Evolutionary conservation across 352 stramenopile species (phyloP), one percentile per base, ranked within the genome.

Genomic region (Pythium volutum): DNA sequence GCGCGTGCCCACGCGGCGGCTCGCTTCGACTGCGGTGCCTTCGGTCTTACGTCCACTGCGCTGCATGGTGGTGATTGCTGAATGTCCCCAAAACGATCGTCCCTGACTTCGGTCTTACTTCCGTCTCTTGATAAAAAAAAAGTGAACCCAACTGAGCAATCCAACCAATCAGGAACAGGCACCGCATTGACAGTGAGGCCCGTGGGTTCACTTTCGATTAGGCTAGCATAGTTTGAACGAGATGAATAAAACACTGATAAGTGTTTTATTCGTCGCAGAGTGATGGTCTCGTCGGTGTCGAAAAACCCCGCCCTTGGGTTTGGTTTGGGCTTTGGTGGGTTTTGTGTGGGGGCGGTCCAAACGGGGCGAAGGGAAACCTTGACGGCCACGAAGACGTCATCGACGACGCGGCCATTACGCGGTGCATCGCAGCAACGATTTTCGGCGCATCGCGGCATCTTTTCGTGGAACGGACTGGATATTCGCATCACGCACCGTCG

Each of bases 321-420:
- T 51, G 25, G 53, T 50, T n/a, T n/a, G n/a, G n/a, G n/a, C n/a
- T n/a, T n/a, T n/a, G n/a, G n/a, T n/a, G 56, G 45, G 36, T 56
- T 22, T 29, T 29, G 31, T 34, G 48, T n/a, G 43, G 42, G 45
- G 33, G 33, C 22, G 36, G 31, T 23, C 25, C 27, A 47, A 26
- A 47, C 31, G 31, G 36, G 31, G 39, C 2, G 39, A 59, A 53
- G 51, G 51, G 59, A 66, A 66, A 66, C 59, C 59, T 56, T 53
- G 42, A 15, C 6, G 55, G 25, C 22, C 25, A 29, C 11, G 20
- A 38, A 45, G 47, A 59, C 38, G 58, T 26, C 29, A 36, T 20
- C 16, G 39, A 23, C 48, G 18, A 33, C 36, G 20, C 38, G 48
- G 58, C 16, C 45, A 25, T n/a, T 49, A 29, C 14, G 36, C 49